phyloP scores from a whole-genome alignment of 495 filamentous ascomycete species.

The Aspergillus biplanus region DNA sequence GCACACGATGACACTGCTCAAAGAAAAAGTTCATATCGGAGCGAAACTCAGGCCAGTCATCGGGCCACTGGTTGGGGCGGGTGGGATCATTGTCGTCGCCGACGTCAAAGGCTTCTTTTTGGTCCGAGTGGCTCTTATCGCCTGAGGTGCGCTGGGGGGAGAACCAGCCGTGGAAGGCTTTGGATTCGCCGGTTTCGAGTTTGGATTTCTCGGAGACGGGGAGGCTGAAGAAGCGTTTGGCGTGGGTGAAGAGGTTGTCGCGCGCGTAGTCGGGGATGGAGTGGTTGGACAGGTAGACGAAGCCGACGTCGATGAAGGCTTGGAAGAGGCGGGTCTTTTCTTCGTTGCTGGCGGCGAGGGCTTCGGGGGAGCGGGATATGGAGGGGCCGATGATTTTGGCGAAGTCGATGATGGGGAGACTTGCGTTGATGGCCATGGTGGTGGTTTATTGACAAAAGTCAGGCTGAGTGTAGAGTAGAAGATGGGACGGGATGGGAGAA shows the following conservation, averaged over 20 bases:
- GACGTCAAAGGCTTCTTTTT: conserved; percentile 19
- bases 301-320: conserved; percentile 18
- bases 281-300: conserved; percentile 17
- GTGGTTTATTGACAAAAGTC: background rate
- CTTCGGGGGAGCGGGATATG: conserved; percentile 4
- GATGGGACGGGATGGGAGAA: background rate
- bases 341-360: background rate
- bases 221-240: conserved; percentile 13
- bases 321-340: conserved; percentile 13
- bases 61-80: conserved; percentile 18
- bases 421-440: background rate
- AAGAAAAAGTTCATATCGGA: conserved; percentile 18
- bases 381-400: conserved; percentile 14
- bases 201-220: conserved; percentile 12
- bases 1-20: conserved; percentile 15
- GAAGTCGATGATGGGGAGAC: conserved; percentile 12
- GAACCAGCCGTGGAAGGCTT: conserved; percentile 18
- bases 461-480: background rate
- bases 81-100: conserved; percentile 16
- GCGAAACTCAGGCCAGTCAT: conserved; percentile 11
- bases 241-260: conserved; percentile 12
- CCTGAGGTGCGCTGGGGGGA: conserved; percentile 6
- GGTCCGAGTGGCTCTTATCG: conserved; percentile 11
- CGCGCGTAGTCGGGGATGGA: conserved; percentile 7
- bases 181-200: conserved; percentile 10